Base-by-base conservation (phyloP, 306 rosid species). In the Hippophae gyantsensis region DNA sequence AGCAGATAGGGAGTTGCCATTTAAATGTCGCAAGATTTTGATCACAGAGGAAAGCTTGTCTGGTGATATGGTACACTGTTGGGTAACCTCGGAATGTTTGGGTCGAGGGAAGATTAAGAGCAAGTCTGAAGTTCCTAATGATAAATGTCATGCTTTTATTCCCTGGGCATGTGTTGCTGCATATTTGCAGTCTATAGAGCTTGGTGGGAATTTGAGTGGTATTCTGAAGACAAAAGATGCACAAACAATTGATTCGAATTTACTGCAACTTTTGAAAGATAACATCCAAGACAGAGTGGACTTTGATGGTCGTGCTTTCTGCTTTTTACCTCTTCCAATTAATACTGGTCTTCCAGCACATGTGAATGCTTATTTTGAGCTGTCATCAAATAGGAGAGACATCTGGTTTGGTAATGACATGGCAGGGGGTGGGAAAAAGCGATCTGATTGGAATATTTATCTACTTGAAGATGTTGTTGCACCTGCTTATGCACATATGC, bases 151-250 rank as follows among this genome's bases (percentile, higher is more conserved):
- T 74, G 79, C 81, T 67, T 90, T 74, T 76, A 71, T 90, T 69
- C 98, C 98, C n/a, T 87, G 96, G 96, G 98, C 98, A 62, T 83
- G 92, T 61, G 96, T 90, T 72, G 98, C 98, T 74, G 92, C 86
- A 59, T 65, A 71, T 76, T 73, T 90, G 72, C 83, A 81, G 62
- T 83, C 95, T 75, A 71, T 78, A 62, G 79, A 76, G 74, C 76
- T 76, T 69, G 83, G 69, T 54, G 54, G 63, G 58, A 73, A 73
- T 55, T 63, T 60, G 54, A 62, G 57, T 63, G 73, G 66, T 69
- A 54, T 66, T 53, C 53, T 71, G 13, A 82, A 57, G 74, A 67
- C 57, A 58, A 58, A 64, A 57, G 78, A 75, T 66, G 67, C 64
- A 64, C 46, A 53, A 65, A 41, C 62, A 57, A 63, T 53, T 66